Conservation (phyloP, 495 filamentous ascomycete species). For the Trichoderma parareesei region DNA sequence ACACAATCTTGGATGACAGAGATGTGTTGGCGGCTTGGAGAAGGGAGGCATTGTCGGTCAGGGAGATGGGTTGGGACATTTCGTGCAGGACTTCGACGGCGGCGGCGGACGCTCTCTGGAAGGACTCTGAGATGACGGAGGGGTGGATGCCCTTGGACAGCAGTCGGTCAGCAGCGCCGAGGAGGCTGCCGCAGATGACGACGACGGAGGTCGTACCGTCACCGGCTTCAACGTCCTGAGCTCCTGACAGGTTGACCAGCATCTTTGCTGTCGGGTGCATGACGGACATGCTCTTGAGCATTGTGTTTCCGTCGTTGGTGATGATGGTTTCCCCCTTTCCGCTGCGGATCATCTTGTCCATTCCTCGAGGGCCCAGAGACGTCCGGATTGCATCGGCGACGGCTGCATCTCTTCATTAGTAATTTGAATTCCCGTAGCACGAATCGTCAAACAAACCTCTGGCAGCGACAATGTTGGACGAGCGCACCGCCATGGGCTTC, state of each 20-base stretch:
- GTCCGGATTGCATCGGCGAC: constrained; percentile 96
- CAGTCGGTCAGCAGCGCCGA: constrained; percentile 87
- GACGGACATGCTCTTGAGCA: constrained; percentile 96
- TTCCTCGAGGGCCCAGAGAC: constrained; percentile 50
- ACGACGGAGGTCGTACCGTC: constrained; percentile 98
- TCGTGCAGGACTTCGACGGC: constrained; percentile 84
- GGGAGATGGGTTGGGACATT: constrained; percentile 90
- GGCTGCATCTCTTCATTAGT: constrained; percentile 42
- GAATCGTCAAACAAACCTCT: constrained; percentile 50
- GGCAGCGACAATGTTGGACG: constrained; percentile 91
- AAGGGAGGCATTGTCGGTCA: constrained; percentile 79
- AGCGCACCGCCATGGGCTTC: constrained; percentile 94
- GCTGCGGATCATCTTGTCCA: constrained; percentile 99
- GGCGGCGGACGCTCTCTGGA: constrained; percentile 85
- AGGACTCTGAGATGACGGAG: constrained; percentile 93
- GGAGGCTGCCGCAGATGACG: constrained; percentile 88
- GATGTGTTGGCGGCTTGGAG: constrained; percentile 96
- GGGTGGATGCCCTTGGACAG: constrained; percentile 91
- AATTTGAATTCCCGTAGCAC: neutral
- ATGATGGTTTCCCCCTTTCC: constrained; percentile 96
- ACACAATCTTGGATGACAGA: constrained; percentile 96
- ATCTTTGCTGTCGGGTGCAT: constrained; percentile 98
- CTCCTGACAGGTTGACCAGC: constrained; percentile 93
- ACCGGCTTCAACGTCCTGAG: constrained; percentile 96
- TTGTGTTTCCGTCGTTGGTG: constrained; percentile 98